Conservation (phyloP, 1,139 yeast genomes). For the Hansenula sp. region DNA sequence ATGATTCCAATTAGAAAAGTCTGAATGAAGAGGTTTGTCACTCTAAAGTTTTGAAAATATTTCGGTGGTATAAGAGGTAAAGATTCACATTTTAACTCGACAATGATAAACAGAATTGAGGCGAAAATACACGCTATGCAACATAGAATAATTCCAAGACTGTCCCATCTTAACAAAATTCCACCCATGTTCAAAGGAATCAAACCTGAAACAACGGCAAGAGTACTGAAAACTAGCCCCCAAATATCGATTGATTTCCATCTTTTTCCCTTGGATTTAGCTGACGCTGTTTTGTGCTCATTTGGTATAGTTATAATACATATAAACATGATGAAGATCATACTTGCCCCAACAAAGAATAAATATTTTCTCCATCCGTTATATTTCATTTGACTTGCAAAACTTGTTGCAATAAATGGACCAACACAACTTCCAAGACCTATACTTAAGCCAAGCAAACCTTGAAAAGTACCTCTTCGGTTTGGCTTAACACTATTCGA, state of each 20-base stretch:
- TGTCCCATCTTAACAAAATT: conserved; percentile 41
- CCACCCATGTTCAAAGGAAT: conserved; percentile 52
- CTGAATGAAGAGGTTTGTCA: conserved; percentile 36
- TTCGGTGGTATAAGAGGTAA: conserved; percentile 50
- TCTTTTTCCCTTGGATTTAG: conserved; percentile 21
- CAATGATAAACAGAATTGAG: conserved; percentile 34
- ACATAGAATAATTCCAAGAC: conserved; percentile 40
- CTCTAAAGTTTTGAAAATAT: conserved; percentile 34
- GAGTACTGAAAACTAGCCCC: conserved; percentile 41
- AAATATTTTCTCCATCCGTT: conserved; percentile 44
- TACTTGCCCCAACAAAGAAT: conserved; percentile 39
- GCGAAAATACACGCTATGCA: conserved; percentile 39
- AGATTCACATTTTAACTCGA: conserved; percentile 43
- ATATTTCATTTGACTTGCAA: conserved; percentile 31
- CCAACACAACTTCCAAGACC: conserved; percentile 53
- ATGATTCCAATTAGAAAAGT: conserved; percentile 45
- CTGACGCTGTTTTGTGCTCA: conserved; percentile 19
- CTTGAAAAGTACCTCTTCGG: conserved; percentile 36
- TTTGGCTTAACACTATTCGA: conserved; percentile 32
- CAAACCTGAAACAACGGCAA: conserved; percentile 31
- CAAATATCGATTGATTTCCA: conserved; percentile 37
- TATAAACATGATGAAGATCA: conserved; percentile 22
- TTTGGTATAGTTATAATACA: conserved; percentile 1
- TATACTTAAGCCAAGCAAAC: conserved; percentile 40
- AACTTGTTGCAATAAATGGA: conserved; percentile 50